A percentile compares a stretch with the other conserved stretches of the same genome.
Conservation (phyloP, 139 green algal species). For the Chlamydomonas urium region DNA sequence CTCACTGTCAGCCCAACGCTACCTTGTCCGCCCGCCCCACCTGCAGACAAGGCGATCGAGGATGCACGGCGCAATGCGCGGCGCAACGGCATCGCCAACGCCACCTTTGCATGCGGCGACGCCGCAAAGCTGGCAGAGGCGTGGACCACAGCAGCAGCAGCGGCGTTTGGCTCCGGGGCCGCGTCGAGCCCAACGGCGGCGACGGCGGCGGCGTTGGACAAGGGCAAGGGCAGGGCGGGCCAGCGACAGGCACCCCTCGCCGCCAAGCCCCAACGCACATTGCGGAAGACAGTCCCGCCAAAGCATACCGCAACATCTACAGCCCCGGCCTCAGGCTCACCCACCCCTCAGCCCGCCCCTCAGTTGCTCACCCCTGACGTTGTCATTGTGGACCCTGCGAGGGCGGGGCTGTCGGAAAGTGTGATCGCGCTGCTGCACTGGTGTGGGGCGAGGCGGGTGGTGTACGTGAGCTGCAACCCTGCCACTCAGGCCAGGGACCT, state of each 20-base stretch:
- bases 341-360: too few relatives aligned
- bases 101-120: conserved; percentile 59
- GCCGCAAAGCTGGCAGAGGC: conserved; percentile 28
- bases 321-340: too few relatives aligned
- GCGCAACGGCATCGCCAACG: conserved; percentile 73
- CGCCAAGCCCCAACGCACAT: too few relatives aligned
- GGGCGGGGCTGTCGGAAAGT: conserved; percentile 55
- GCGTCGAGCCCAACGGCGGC: not conserved
- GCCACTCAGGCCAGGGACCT: conserved; percentile 66
- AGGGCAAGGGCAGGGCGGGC: too few relatives aligned
- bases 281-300: too few relatives aligned
- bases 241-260: too few relatives aligned
- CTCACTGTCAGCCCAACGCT: too few relatives aligned
- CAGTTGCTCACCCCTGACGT: too few relatives aligned
- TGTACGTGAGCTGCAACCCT: conserved; percentile 90
- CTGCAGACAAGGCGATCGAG: conserved; percentile 25
- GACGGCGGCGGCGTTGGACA: too few relatives aligned
- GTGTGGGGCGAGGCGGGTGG: conserved; percentile 33
- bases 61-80: conserved; percentile 68
- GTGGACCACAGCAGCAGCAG: conserved; percentile 7
- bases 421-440: not conserved
- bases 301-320: too few relatives aligned
- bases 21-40: not conserved
- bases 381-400: conserved; percentile 73
- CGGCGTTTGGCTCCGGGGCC: not conserved